phyloP scores from a whole-genome alignment of 495 filamentous ascomycete genomes.

The Talaromyces ruber region DNA sequence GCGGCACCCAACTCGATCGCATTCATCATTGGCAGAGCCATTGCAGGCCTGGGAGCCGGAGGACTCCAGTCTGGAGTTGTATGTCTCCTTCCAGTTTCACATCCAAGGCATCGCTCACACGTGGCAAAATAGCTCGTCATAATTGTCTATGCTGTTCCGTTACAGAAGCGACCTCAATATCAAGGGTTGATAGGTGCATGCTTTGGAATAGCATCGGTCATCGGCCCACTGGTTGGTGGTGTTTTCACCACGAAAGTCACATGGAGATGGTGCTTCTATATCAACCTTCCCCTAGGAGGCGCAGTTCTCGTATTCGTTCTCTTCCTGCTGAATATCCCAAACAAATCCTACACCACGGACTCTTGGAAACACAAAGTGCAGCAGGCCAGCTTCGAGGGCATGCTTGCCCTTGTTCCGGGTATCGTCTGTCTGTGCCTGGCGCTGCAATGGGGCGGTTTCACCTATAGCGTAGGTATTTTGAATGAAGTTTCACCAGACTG shows the following conservation, averaged over 20 bases:
- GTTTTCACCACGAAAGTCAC: slow-evolving; percentile 32
- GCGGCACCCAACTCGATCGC: slow-evolving; percentile 52
- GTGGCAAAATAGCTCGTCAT: slow-evolving; percentile 14
- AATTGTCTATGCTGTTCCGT: slow-evolving; percentile 32
- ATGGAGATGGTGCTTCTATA: slow-evolving; percentile 54
- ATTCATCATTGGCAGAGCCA: slow-evolving; percentile 55
- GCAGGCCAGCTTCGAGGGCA: slow-evolving; percentile 32
- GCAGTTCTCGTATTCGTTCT: slow-evolving; percentile 17
- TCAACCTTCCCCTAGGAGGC: slow-evolving; percentile 49
- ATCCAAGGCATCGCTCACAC: slow-evolving; percentile 11
- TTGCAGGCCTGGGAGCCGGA: slow-evolving; percentile 47
- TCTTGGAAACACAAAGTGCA: slow-evolving; percentile 29
- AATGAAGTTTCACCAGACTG: slow-evolving; percentile 7
- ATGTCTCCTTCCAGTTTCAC: slow-evolving; percentile 54
- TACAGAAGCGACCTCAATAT: slow-evolving; percentile 37
- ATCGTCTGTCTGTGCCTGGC: slow-evolving; percentile 44
- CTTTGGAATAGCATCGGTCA: slow-evolving; percentile 34
- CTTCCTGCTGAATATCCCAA: slow-evolving; percentile 23
- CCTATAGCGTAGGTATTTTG: slow-evolving; percentile 12
- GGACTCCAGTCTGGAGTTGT: slow-evolving; percentile 41
- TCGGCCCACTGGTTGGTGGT: slow-evolving; percentile 34
- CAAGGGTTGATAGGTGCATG: slow-evolving; percentile 37
- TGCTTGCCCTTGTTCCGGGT: slow-evolving; percentile 35
- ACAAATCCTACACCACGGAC: background rate
- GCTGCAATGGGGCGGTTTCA: slow-evolving; percentile 41